These are phyloP conservation scores for Metarhizium brunneum DNA, from an alignment of 2,329 filamentous ascomycete genomes.

Conservation along the genomic window DNA sequence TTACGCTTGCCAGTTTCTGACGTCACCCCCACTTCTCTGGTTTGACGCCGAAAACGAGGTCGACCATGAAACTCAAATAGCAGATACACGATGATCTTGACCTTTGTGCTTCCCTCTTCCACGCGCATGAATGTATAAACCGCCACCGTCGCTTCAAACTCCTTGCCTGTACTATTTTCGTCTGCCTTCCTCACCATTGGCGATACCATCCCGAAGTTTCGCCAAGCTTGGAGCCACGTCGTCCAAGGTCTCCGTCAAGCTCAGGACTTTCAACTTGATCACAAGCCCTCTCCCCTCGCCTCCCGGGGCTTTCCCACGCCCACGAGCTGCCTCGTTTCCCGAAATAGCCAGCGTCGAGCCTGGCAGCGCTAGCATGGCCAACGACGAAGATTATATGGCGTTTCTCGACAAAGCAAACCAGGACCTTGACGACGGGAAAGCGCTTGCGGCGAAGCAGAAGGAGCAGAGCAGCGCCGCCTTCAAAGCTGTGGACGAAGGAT, in stretches of 20 bases:
- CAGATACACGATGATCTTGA: not conserved
- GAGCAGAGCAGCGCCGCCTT: constrained; percentile 25
- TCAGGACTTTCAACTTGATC: not conserved
- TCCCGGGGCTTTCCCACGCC: not conserved
- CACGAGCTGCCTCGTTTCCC: constrained; percentile 11
- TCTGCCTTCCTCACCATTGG: not conserved
- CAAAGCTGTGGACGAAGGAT: constrained; percentile 43
- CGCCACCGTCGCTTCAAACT: not conserved
- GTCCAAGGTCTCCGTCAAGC: not conserved
- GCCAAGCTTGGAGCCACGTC: not conserved
- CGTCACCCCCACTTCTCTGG: constrained; percentile 20
- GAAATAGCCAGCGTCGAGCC: not conserved
- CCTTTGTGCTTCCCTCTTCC: not conserved
- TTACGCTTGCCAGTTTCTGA: constrained; percentile 11
- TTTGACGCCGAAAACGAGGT: constrained; percentile 4
- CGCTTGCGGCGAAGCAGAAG: constrained; percentile 9
- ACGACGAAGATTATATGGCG: constrained; percentile 72
- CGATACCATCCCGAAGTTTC: not conserved
- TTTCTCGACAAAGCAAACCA: constrained; percentile 85
- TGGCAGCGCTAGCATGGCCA: constrained; percentile 45
- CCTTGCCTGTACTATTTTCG: not conserved
- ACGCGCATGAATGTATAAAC: not conserved
- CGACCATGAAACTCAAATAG: not conserved
- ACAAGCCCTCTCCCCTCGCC: not conserved
- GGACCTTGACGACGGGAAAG: constrained; percentile 50